These are phyloP conservation scores for Craspedostauros australis DNA, from an alignment of 108 stramenopile genomes.

Conservation along the genomic window DNA sequence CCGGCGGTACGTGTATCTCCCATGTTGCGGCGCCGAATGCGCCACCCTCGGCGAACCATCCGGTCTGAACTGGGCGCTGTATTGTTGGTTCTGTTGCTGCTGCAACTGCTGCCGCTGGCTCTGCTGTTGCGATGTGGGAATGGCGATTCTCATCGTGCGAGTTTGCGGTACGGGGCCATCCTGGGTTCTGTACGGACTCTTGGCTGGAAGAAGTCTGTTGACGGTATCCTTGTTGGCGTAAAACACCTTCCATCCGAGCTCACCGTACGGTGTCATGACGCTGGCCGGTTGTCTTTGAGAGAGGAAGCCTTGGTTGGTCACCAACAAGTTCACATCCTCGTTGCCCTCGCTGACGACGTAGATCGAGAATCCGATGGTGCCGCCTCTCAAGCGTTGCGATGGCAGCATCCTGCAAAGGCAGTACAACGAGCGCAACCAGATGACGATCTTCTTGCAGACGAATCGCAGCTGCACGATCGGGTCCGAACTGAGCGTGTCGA, in stretches of 20 bases:
- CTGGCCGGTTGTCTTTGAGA: conserved; percentile 22
- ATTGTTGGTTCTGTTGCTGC: background rate
- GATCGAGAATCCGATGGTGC: conserved; percentile 47
- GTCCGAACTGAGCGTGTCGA: conserved; percentile 13
- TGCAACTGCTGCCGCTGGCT: background rate
- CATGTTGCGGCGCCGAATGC: conserved; percentile 10
- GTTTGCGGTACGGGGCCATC: background rate
- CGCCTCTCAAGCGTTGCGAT: conserved; percentile 36
- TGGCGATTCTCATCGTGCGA: background rate
- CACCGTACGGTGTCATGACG: conserved; percentile 50
- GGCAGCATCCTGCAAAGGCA: conserved; percentile 68
- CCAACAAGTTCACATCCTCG: conserved; percentile 28
- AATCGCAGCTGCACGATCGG: conserved; percentile 63
- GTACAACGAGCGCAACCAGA: conserved; percentile 58
- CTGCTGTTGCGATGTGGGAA: background rate
- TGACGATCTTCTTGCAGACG: conserved; percentile 67
- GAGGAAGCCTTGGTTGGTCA: conserved; percentile 30
- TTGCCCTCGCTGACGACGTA: conserved; percentile 37
- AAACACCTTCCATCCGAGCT: conserved; percentile 47
- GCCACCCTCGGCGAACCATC: too few species aligned
- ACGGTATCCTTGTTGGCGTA: conserved; percentile 37
- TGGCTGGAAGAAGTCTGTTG: conserved; percentile 10
- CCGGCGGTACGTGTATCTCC: background rate
- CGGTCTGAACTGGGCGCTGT: too few species aligned
- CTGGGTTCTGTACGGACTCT: conserved; percentile 21